These are phyloP conservation scores for Cucumis melo DNA, from an alignment of 306 rosid species.

Conservation along the genomic window DNA sequence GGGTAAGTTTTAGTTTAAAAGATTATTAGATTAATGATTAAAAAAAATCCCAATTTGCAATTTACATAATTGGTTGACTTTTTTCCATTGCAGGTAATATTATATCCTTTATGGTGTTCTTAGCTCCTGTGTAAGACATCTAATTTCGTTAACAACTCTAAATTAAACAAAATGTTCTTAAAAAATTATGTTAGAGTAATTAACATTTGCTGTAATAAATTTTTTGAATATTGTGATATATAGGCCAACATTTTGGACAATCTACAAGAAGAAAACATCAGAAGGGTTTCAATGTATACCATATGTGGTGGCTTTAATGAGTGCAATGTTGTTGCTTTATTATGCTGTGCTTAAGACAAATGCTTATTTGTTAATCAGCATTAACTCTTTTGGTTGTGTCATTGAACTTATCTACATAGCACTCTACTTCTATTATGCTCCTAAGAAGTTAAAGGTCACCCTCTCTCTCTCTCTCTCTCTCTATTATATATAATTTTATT, in stretches of 20 bases:
- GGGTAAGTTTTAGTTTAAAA: too few relatives aligned
- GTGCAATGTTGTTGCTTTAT: conserved; percentile 42
- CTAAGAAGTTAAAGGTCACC: conserved; percentile 27
- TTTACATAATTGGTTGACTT: neutral
- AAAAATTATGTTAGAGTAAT: too few relatives aligned
- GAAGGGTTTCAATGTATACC: conserved; percentile 58
- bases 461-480: too few relatives aligned
- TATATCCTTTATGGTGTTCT: conserved; percentile 52
- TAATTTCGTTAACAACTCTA: too few relatives aligned
- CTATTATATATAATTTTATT: too few relatives aligned
- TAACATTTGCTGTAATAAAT: too few relatives aligned
- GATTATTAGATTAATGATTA: too few relatives aligned
- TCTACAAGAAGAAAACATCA: conserved; percentile 43
- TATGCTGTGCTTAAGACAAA: conserved; percentile 45
- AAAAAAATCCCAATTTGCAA: neutral
- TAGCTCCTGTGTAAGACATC: conserved; percentile 53
- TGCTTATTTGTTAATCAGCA: conserved; percentile 42
- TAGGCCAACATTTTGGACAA: conserved; percentile 52
- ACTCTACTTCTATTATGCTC: conserved; percentile 32
- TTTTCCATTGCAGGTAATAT: conserved; percentile 35
- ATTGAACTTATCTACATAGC: conserved; percentile 36
- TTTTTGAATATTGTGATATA: too few relatives aligned
- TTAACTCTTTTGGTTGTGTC: conserved; percentile 36
- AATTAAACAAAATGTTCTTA: too few relatives aligned
- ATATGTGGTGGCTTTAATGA: conserved; percentile 51